Conservation (phyloP, 1,284 basidiomycete genomes). For the Ceratobasidium sp. region DNA sequence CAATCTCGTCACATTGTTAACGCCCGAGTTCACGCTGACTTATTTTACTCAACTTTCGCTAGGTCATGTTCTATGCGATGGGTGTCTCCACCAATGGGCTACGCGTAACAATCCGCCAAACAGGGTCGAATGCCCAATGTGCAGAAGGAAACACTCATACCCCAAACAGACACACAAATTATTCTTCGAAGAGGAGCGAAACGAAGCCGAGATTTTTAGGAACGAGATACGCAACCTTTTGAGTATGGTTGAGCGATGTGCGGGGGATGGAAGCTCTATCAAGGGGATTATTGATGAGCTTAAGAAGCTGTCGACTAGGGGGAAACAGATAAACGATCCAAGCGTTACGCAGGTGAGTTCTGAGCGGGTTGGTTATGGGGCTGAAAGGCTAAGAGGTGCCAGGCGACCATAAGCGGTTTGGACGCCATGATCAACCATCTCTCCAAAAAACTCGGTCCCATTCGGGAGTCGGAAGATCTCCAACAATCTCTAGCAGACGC, state of each 20-base stretch:
- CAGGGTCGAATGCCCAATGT: conserved; percentile 35
- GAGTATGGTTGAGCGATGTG: conserved; percentile 8
- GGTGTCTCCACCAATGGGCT: conserved; percentile 30
- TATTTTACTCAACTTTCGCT: background rate
- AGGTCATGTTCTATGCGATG: conserved; percentile 35
- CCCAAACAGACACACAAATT: conserved; percentile 34
- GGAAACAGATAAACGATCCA: conserved; percentile 22
- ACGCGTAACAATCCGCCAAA: conserved; percentile 26
- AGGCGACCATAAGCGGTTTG: conserved; percentile 27
- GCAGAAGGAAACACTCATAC: conserved; percentile 26
- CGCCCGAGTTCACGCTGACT: background rate
- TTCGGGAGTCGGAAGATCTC: conserved; percentile 22
- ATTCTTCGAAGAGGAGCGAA: conserved; percentile 37
- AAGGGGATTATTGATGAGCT: conserved; percentile 6
- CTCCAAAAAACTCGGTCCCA: conserved; percentile 31
- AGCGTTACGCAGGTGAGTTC: conserved; percentile 16
- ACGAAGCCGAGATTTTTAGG: conserved; percentile 20
- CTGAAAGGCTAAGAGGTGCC: background rate
- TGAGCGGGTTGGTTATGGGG: background rate
- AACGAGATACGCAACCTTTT: conserved; percentile 23
- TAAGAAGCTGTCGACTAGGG: conserved; percentile 1
- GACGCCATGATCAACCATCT: conserved; percentile 36
- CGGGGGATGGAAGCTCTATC: background rate
- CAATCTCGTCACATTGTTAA: background rate
- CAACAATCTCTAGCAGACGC: conserved; percentile 5